Evolutionary conservation across 345 rosid species (phyloP), one percentile per base, ranked within the genome.

Genomic region (Bruguiera gymnorhiza): DNA sequence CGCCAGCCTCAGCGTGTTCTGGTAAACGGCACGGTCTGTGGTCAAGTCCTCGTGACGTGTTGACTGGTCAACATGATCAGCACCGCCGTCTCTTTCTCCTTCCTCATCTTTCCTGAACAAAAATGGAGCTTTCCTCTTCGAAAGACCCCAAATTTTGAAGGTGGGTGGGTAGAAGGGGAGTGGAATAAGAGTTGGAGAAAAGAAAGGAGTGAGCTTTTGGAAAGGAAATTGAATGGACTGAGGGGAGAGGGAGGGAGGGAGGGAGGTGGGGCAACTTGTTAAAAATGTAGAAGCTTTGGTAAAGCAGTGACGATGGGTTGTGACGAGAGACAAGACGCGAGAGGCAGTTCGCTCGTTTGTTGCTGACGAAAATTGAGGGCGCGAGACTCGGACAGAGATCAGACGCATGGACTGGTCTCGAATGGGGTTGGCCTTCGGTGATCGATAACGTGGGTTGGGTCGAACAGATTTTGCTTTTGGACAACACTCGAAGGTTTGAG

Each of bases 1-100:
- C 46, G 88, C 96, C 77, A 94, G 73, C 80, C 98, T 88, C 59
- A 89, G 81, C n/a, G 97, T 89, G 23, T 77, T 82, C 78, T 69
- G 86, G 71, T 83, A 89, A 68, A 91, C 92, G 48, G 34, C 80
- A 50, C 86, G 81, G 62, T 83, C 78, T 1, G 70, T 65, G 0
- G 88, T 92, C 75, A 83, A 70, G 84, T 88, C 83, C 13, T 81
- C 92, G 6, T 81, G 59, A 55, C 76, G 68, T 21, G 37, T 34
- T 59, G 26, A 24, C 30, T 1, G 26, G 7, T 67, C 24, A 27
- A 36, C 52, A 20, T 6, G 61, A 21, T 27, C 30, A 10, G 29
- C 30, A 27, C 30, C 60, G 5, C 30, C 60, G 24, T 56, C 11
- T 13, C 24, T 55, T 39, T 3, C 46, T 9, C 75, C 80, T 66